These are phyloP conservation scores for Corymbia citriodora DNA, from an alignment of 441 rosid genomes.

Conservation along the genomic window DNA sequence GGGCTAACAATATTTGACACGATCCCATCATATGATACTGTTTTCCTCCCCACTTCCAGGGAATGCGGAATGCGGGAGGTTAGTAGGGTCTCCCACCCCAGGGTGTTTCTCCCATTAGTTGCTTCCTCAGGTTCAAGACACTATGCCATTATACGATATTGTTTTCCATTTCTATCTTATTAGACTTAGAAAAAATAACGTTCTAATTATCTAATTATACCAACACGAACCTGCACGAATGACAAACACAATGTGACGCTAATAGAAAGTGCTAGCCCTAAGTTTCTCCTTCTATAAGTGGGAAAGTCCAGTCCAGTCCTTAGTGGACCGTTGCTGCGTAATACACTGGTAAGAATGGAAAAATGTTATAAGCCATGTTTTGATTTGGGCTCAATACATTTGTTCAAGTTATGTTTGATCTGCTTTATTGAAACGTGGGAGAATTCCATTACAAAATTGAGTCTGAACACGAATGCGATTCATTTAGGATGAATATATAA, in stretches of 20 bases:
- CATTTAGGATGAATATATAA: neutral
- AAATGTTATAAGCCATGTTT: too few relatives aligned
- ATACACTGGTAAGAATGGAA: neutral
- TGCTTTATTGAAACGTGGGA: neutral
- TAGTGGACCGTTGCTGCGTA: neutral
- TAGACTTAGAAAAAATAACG: neutral
- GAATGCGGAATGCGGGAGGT: too few relatives aligned
- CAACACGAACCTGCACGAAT: neutral
- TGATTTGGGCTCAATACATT: neutral
- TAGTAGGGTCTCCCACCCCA: too few relatives aligned
- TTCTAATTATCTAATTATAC: neutral
- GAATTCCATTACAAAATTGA: neutral
- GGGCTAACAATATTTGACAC: neutral
- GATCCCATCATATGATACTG: neutral
- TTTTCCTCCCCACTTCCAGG: neutral
- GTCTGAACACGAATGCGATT: neutral
- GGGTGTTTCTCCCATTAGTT: too few relatives aligned
- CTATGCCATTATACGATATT: accelerated
- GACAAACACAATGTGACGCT: neutral
- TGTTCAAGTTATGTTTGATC: neutral
- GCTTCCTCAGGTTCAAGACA: neutral
- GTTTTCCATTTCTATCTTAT: neutral
- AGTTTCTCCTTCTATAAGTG: neutral
- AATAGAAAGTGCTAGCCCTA: neutral
- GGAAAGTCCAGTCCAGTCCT: neutral